Base-by-base conservation (phyloP, 805 yeast species). In the Brettanomyces nanus region DNA sequence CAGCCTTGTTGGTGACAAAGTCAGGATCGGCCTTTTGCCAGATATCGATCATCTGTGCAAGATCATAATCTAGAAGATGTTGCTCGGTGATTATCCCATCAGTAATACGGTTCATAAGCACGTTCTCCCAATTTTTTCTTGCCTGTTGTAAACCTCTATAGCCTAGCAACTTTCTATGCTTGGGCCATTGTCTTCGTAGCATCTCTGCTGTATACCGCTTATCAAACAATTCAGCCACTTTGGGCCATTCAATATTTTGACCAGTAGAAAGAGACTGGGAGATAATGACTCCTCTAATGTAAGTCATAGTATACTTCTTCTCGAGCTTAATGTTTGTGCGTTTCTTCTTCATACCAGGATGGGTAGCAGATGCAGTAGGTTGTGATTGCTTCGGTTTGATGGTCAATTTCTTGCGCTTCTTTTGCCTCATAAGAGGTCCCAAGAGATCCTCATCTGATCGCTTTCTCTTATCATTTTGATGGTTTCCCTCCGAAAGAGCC, bases 141-240 rank as follows among this genome's bases (percentile, higher is more conserved):
- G 74, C 69, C 26, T 70, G 69, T 31, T 69, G 71, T 31, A 82
- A 63, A 0, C 79, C 82, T 36, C 69, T 66, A 13, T 61, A 57
- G 0, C 92, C 92, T 28, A 80, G 73, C 6, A 44, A 37, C 28
- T 74, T 71, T 31, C 85, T 68, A 6, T 83, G 67, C 15, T 73
- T 65, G 2, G 81, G 75, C 96, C 96, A 89, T 42, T 73, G 77
- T 36, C 74, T 72, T 44, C 68, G 69, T 20, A 80, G 58, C 9
- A 67, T 62, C 6, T 67, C 72, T 2, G 71, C 60, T 0, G 65
- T 54, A 30, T 54, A 47, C 20, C 52, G 58, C 14, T 56, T 68
- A 4, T 60, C 65, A 33, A 83, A 71, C 5, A 74, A 53, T 0
- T 49, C 51, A 0, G 80, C 66, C 5, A 87, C 76, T 26, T 66